Percentiles rank a stretch among this genome's conserved stretches.
phyloP scores from a whole-genome alignment of 2,329 filamentous ascomycete species.

The Venturia nashicola region DNA sequence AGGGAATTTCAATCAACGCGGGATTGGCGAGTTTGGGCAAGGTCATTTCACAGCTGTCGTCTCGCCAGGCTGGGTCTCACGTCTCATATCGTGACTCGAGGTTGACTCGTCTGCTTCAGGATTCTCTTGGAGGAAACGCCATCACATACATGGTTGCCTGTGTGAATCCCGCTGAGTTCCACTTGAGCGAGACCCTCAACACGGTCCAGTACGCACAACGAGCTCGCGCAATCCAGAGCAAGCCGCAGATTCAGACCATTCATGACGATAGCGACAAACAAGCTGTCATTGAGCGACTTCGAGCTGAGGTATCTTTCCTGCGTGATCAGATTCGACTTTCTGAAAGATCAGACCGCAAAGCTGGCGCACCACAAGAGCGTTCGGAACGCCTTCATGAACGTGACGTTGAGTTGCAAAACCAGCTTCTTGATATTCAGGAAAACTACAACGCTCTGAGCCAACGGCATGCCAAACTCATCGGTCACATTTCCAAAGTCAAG shows the following conservation, averaged over 20 bases:
- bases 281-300: slow-evolving; percentile 81
- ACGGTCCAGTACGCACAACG: slow-evolving; percentile 93
- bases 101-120: slow-evolving; percentile 85
- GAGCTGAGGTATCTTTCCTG: slow-evolving; percentile 85
- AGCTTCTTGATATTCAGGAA: slow-evolving; percentile 83
- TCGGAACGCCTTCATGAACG: slow-evolving; percentile 70
- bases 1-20: slow-evolving; percentile 97
- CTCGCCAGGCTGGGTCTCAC: slow-evolving; percentile 72
- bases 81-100: slow-evolving; percentile 98
- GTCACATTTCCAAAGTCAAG: slow-evolving; percentile 78
- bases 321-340: slow-evolving; percentile 84
- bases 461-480: slow-evolving; percentile 88
- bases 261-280: slow-evolving; percentile 87
- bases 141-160: slow-evolving; percentile 99
- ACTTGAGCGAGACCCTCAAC: slow-evolving; percentile 93
- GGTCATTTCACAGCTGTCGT: slow-evolving; percentile 95
- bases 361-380: slow-evolving; percentile 50
- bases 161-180: slow-evolving; percentile 92
- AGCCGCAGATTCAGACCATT: slow-evolving; percentile 86
- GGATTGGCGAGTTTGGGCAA: slow-evolving; percentile 91
- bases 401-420: slow-evolving; percentile 84
- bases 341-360: slow-evolving; percentile 53
- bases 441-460: slow-evolving; percentile 86
- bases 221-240: slow-evolving; percentile 92
- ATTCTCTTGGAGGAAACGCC: slow-evolving; percentile 90